A percentile compares a stretch with the other conserved stretches of the same genome.
Evolutionary conservation across 345 rosid genomes (phyloP).

Genomic region (Adansonia digitata): DNA sequence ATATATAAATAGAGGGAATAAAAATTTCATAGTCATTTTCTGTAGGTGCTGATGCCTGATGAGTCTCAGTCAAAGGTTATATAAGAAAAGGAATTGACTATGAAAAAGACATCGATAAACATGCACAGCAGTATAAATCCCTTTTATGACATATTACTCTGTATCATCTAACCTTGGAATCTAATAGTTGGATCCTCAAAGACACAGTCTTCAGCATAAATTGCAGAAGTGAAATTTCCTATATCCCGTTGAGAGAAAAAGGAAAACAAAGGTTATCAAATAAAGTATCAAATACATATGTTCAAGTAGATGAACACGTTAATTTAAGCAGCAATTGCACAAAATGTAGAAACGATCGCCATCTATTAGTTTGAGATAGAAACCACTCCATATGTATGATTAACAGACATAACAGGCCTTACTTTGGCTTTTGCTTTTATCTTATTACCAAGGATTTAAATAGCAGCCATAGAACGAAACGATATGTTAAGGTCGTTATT

Average conservation of each 20-base stretch:
- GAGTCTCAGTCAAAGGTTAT: not conserved
- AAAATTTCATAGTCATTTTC: not conserved
- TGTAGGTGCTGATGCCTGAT: not conserved
- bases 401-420: not conserved
- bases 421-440: not conserved
- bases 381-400: too few species aligned
- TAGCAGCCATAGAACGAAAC: too few species aligned
- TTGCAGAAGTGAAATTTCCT: slow-evolving; percentile 64
- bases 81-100: not conserved
- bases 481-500: too few species aligned
- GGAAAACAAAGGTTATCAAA: not conserved
- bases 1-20: not conserved
- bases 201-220: slow-evolving; percentile 64
- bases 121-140: not conserved
- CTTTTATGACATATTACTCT: not conserved
- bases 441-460: not conserved
- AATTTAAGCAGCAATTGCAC: not conserved
- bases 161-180: slow-evolving; percentile 52
- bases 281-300: not conserved
- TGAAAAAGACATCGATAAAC: not conserved
- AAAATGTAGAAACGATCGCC: not conserved
- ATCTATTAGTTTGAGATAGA: too few species aligned
- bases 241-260: not conserved
- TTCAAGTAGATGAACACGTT: not conserved
- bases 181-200: slow-evolving; percentile 94